Conservation (phyloP, 371 early-diverging fungal genomes). For the Rhizopus delemar region DNA sequence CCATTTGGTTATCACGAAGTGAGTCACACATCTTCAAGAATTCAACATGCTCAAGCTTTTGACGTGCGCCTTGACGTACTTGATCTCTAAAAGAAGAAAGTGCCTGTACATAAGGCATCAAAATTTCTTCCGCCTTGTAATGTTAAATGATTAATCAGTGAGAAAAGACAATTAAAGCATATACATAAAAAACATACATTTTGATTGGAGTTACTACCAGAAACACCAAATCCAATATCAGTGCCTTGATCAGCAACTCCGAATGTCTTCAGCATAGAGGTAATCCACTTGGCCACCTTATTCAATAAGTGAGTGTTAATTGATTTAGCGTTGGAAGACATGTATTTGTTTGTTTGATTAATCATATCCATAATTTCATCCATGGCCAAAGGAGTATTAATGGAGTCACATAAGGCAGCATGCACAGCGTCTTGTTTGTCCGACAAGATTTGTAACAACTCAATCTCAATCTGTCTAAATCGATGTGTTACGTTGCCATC, state of each 20-base stretch:
- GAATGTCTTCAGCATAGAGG: conserved; percentile 73
- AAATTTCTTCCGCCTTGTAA: conserved; percentile 59
- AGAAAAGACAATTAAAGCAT: background rate
- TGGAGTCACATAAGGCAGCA: conserved; percentile 89
- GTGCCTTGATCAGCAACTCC: conserved; percentile 67
- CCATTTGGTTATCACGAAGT: conserved; percentile 85
- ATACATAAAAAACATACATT: conserved; percentile 28
- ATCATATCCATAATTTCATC: conserved; percentile 81
- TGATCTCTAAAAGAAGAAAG: conserved; percentile 87
- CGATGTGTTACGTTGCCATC: conserved; percentile 61
- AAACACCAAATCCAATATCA: conserved; percentile 56
- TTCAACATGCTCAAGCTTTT: conserved; percentile 55
- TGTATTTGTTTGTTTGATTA: conserved; percentile 80
- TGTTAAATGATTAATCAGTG: background rate
- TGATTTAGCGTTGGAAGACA: conserved; percentile 52
- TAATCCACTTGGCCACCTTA: conserved; percentile 83
- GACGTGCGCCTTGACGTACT: conserved; percentile 75
- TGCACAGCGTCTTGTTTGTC: conserved; percentile 74
- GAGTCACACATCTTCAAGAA: conserved; percentile 80
- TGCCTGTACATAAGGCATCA: conserved; percentile 79
- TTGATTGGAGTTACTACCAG: conserved; percentile 33
- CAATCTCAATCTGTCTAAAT: conserved; percentile 69
- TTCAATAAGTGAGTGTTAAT: conserved; percentile 65
- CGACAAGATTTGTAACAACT: conserved; percentile 55
- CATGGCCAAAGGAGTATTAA: conserved; percentile 91